These are phyloP conservation scores for Rhodotorula diobovata DNA, from an alignment of 768 basidiomycete species.

Conservation along the genomic window DNA sequence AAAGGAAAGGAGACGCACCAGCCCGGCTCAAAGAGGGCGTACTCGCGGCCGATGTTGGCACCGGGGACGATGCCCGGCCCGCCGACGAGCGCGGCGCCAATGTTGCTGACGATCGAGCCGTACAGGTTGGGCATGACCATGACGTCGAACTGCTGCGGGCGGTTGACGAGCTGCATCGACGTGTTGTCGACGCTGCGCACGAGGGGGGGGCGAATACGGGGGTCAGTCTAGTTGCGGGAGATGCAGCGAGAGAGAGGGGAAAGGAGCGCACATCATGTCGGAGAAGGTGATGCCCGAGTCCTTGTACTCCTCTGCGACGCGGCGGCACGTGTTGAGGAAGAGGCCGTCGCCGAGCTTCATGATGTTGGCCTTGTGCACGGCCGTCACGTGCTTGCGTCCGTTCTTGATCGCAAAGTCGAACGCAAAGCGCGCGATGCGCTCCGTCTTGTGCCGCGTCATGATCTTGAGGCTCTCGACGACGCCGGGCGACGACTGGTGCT, in stretches of 20 bases:
- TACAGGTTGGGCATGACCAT: slow-evolving; percentile 98
- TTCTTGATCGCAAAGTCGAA: slow-evolving; percentile 99
- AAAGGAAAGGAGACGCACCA: slow-evolving; percentile 50
- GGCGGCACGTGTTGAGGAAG: slow-evolving; percentile 96
- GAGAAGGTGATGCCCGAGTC: slow-evolving; percentile 84
- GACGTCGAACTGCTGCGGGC: slow-evolving; percentile 93
- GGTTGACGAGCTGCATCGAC: slow-evolving; percentile 97
- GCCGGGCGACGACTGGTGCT: slow-evolving; percentile 92
- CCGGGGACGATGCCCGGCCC: slow-evolving; percentile 97
- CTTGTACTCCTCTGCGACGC: slow-evolving; percentile 93
- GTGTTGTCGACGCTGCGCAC: slow-evolving; percentile 50
- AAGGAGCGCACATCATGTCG: slow-evolving; percentile 69
- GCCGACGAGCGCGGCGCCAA: slow-evolving; percentile 95
- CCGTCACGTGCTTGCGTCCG: slow-evolving; percentile 99
- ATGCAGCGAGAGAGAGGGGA: background rate
- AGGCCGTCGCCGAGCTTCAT: slow-evolving; percentile 99
- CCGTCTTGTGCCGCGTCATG: slow-evolving; percentile 87
- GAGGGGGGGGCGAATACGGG: background rate
- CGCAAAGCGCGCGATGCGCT: slow-evolving; percentile 92
- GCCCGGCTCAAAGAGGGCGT: slow-evolving; percentile 96
- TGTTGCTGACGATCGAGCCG: slow-evolving; percentile 96
- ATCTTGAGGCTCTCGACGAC: slow-evolving; percentile 98
- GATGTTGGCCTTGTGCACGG: slow-evolving; percentile 99
- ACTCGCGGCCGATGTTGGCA: slow-evolving; percentile 96
- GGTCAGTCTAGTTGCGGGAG: background rate